These are phyloP conservation scores for Eimeria necatrix DNA, from an alignment of 169 alveolate species.

Conservation along the genomic window DNA sequence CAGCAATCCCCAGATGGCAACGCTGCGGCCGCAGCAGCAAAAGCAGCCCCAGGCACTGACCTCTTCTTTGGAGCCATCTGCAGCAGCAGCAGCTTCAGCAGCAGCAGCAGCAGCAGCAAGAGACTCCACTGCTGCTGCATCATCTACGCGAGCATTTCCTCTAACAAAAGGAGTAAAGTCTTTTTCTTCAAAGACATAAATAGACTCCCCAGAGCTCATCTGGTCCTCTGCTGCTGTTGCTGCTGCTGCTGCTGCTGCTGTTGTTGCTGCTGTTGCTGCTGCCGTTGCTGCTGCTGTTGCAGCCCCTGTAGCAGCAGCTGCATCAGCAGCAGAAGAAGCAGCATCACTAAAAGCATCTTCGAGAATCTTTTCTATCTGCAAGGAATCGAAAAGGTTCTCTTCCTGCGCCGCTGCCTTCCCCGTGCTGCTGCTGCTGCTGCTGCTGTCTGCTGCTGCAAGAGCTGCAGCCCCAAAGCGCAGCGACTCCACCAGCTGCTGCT, in stretches of 20 bases:
- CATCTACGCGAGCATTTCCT: neutral
- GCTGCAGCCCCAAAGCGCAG: constrained; percentile 48
- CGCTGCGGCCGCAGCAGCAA: neutral
- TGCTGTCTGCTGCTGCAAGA: constrained; percentile 21
- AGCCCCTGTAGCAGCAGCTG: neutral
- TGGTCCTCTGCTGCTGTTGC: constrained; percentile 9
- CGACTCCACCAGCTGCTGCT: neutral
- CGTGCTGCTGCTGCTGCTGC: constrained; percentile 2
- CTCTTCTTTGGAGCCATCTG: too few relatives aligned
- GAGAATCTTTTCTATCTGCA: neutral
- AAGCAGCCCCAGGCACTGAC: neutral
- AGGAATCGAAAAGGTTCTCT: neutral
- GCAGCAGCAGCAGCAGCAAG: constrained; percentile 42
- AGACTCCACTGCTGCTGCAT: neutral
- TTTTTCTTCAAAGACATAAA: neutral
- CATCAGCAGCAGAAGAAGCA: constrained; percentile 13
- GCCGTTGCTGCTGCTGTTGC: neutral
- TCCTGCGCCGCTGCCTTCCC: neutral
- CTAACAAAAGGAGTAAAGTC: constrained; percentile 15
- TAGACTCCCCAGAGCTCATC: neutral
- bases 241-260: constrained; percentile 1
- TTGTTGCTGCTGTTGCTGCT: neutral
- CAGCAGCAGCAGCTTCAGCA: too few relatives aligned
- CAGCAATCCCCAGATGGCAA: neutral
- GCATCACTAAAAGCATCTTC: neutral